phyloP scores from a whole-genome alignment of 2,329 filamentous ascomycete genomes.

The Leptodontidium sp. region DNA sequence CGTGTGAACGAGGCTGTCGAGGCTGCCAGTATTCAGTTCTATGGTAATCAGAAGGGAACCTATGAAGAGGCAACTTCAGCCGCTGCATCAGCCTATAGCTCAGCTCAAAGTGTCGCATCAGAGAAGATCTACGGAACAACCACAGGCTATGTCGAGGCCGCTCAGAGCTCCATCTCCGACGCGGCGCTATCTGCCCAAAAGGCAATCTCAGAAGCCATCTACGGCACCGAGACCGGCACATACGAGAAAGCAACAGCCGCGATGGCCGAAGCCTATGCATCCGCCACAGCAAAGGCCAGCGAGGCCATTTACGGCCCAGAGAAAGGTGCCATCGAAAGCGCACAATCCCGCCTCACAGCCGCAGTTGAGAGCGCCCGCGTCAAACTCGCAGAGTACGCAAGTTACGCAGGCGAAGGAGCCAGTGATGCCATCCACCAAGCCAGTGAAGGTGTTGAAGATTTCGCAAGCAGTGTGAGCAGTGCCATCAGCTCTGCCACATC shows the following conservation, averaged over 20 bases:
- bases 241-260: conserved; percentile 42
- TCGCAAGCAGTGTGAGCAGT: conserved; percentile 55
- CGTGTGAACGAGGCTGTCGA: conserved; percentile 66
- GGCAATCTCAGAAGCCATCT: conserved; percentile 64
- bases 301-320: conserved; percentile 41
- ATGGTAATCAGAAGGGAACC: conserved; percentile 62
- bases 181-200: conserved; percentile 62
- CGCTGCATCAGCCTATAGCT: conserved; percentile 60
- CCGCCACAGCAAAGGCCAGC: conserved; percentile 36
- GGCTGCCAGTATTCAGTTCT: conserved; percentile 64
- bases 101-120: conserved; percentile 57
- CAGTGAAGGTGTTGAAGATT: conserved; percentile 53
- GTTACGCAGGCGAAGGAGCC: conserved; percentile 44
- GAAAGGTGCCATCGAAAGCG: conserved; percentile 44
- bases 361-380: conserved; percentile 44
- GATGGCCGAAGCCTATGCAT: conserved; percentile 34
- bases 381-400: conserved; percentile 41
- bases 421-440: conserved; percentile 49
- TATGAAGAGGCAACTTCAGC: conserved; percentile 62
- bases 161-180: conserved; percentile 60
- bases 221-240: conserved; percentile 61
- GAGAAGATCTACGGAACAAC: conserved; percentile 63
- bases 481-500: conserved; percentile 52
- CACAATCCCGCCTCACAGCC: conserved; percentile 40
- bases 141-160: conserved; percentile 59